Evolutionary conservation across 176 grass and related monocot species (phyloP), one percentile per base, ranked within the genome.

Genomic region (Eleusine coracana): DNA sequence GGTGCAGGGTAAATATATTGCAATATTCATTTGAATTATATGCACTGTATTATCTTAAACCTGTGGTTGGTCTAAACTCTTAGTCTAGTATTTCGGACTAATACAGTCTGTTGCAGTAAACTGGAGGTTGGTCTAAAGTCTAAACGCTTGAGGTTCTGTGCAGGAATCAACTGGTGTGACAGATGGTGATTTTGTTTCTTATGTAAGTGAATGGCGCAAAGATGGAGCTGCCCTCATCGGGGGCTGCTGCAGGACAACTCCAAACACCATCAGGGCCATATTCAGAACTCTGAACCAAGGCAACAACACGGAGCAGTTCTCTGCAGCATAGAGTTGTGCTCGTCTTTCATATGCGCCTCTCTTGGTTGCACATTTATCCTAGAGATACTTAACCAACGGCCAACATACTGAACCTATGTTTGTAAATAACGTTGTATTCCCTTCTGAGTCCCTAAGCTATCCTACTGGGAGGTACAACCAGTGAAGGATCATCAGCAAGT

Each of bases 211-310:
- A 71, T 99, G 96, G 96, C 79, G 83, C 80, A 88, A 94, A 61
- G 96, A 87, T 31, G 96, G 96, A 10, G 96, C 91, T 36, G 36
- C 58, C 6, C 85, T 96, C 8, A 90, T 99, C 1, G 91, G 96
- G 2, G 96, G 96, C 55, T 99, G 96, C 56, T 99, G 96, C 89
- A 93, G 96, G 88, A 99, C 96, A 77, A 96, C 96, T 87, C 96
- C 96, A 81, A 94, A 90, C 44, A 99, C 96, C 40, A 92, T 99
- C 72, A 90, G 77, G 79, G 96, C 89, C 75, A 90, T 99, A 72
- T 66, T 61, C 11, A 96, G 77, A 84, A 83, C 80, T 42, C 93
- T 99, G 68, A 87, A 89, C 62, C 75, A 92, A 76, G 45, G 25
- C 42, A 48, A 14, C 79, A 66, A 39, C 13, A 14, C n/a, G 9